These are phyloP conservation scores for Pseudogymnoascus sp. DNA, from an alignment of 2,329 filamentous ascomycete genomes.

Conservation along the genomic window DNA sequence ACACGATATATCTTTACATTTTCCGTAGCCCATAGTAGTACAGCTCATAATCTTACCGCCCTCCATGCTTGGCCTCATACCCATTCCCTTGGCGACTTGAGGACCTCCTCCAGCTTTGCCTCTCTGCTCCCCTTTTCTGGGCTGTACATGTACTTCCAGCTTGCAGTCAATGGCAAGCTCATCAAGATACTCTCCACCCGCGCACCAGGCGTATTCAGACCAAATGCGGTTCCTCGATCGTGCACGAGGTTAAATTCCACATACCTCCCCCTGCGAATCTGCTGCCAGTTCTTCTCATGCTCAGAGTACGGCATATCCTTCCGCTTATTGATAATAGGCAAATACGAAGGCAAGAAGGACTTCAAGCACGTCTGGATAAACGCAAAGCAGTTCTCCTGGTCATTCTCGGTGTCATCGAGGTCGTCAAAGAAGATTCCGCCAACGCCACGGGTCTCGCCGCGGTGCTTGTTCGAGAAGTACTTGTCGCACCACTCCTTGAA, in stretches of 20 bases:
- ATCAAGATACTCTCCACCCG: constrained; percentile 95
- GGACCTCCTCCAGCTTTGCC: constrained; percentile 67
- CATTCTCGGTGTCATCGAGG: constrained; percentile 76
- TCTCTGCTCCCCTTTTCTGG: constrained; percentile 69
- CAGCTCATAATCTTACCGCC: constrained; percentile 5
- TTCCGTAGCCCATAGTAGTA: background rate
- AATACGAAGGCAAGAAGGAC: constrained; percentile 82
- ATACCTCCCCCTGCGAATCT: constrained; percentile 86
- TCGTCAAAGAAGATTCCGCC: constrained; percentile 99
- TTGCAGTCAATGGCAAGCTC: constrained; percentile 86
- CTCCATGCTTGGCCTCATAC: constrained; percentile 35
- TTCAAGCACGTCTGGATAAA: constrained; percentile 80
- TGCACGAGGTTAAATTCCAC: constrained; percentile 98
- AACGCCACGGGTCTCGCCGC: constrained; percentile 75
- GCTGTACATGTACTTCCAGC: constrained; percentile 94
- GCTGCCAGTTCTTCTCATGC: constrained; percentile 91
- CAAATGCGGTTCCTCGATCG: constrained; percentile 90
- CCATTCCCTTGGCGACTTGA: constrained; percentile 59
- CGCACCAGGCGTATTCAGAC: constrained; percentile 82
- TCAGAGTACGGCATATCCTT: constrained; percentile 89
- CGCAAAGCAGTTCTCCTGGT: constrained; percentile 81
- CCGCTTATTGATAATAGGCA: constrained; percentile 78
- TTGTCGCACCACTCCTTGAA: constrained; percentile 99
- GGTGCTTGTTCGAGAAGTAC: constrained; percentile 92
- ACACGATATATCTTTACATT: constrained; percentile 4